phyloP scores from a whole-genome alignment of 2,329 filamentous ascomycete genomes.

The Alternaria sp. region DNA sequence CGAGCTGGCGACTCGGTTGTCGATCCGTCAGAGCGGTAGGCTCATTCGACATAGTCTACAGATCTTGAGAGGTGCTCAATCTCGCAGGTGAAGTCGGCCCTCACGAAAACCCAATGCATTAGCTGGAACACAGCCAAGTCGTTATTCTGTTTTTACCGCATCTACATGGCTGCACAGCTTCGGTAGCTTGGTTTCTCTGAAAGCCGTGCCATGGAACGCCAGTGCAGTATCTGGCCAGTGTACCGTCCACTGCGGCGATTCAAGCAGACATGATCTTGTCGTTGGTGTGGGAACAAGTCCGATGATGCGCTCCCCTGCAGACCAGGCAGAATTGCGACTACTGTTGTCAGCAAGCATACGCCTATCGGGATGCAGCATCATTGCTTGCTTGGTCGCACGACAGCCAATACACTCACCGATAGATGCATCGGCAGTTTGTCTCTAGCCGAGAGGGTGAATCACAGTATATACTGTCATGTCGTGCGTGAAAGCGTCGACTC shows the following conservation, averaged over 20 bases:
- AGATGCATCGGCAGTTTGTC: constrained; percentile 7
- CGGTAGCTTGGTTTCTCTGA: neutral
- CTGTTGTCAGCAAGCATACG: constrained; percentile 2
- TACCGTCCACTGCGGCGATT: constrained; percentile 5
- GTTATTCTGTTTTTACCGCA: neutral
- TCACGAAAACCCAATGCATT: neutral
- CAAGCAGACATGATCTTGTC: constrained; percentile 10
- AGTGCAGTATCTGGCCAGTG: neutral
- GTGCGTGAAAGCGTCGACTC: neutral
- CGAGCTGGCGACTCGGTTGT: neutral
- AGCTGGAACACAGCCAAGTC: neutral
- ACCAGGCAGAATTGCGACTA: neutral
- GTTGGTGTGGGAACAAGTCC: constrained; percentile 9
- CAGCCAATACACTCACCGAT: neutral
- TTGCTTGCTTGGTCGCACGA: constrained; percentile 19
- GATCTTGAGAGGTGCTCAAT: constrained; percentile 8
- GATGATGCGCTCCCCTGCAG: constrained; percentile 18
- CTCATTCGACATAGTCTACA: neutral
- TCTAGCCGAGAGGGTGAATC: constrained; percentile 2
- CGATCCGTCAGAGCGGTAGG: neutral
- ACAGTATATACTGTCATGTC: neutral
- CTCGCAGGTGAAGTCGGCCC: neutral
- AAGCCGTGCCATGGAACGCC: constrained; percentile 4
- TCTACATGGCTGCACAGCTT: neutral
- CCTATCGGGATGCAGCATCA: constrained; percentile 10